Percentiles rank a stretch among this genome's conserved stretches.
phyloP scores from a whole-genome alignment of 345 rosid species.

The Dovyalis caffra region DNA sequence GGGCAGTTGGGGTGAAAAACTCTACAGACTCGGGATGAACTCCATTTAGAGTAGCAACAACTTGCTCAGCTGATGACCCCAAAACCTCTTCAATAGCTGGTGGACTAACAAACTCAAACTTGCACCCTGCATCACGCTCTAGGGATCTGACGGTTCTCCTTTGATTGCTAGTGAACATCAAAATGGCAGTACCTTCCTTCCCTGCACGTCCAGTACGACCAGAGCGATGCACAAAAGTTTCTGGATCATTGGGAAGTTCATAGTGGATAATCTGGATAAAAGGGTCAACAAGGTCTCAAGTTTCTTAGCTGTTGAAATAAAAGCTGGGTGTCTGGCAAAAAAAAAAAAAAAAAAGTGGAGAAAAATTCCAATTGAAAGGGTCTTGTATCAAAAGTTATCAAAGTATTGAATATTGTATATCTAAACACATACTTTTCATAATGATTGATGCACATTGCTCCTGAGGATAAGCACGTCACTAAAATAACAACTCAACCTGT shows the following conservation, averaged over 20 bases:
- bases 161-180: constrained; percentile 80
- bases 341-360: not conserved
- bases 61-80: constrained; percentile 85
- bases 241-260: constrained; percentile 96
- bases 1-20: constrained; percentile 81
- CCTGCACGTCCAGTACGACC: constrained; percentile 99
- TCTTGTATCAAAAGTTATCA: not conserved
- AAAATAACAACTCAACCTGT: constrained; percentile 1
- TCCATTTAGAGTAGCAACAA: constrained; percentile 75
- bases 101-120: constrained; percentile 81
- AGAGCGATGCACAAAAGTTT: constrained; percentile 98
- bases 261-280: constrained; percentile 78
- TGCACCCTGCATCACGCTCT: constrained; percentile 92
- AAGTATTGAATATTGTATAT: not conserved
- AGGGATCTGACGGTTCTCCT: constrained; percentile 83
- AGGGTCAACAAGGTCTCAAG: constrained; percentile 11
- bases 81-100: constrained; percentile 72
- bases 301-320: constrained; percentile 6
- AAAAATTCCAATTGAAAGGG: not conserved
- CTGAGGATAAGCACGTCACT: not conserved
- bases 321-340: not conserved
- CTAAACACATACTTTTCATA: not conserved
- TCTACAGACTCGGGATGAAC: constrained; percentile 82
- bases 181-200: constrained; percentile 88
- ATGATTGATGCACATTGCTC: not conserved